Evolutionary conservation across 306 rosid species (phyloP).

Genomic region (Fragaria ananassa): DNA sequence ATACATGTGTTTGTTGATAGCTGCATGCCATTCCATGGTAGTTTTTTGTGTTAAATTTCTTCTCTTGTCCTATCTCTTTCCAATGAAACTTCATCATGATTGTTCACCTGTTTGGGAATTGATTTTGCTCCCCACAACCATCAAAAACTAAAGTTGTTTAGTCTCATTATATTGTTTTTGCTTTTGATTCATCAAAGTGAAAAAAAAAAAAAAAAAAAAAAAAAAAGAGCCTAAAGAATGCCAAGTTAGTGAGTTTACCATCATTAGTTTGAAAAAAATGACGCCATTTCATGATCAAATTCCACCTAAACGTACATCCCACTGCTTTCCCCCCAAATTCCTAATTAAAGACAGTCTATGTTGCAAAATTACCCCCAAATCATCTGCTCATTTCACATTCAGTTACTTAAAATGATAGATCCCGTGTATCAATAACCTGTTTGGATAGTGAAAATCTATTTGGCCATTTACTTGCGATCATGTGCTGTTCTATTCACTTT

Average conservation of each 20-base stretch:
- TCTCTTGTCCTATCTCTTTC: slow-evolving; percentile 60
- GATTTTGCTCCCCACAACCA: slow-evolving; percentile 81
- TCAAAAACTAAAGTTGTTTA: slow-evolving; percentile 51
- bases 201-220: neutral
- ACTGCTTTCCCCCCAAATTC: slow-evolving; percentile 23
- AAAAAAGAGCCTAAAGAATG: slow-evolving; percentile 43
- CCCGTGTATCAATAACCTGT: slow-evolving; percentile 7
- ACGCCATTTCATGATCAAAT: slow-evolving; percentile 31
- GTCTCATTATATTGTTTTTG: slow-evolving; percentile 60
- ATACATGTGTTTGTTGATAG: slow-evolving; percentile 17
- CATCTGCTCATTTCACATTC: slow-evolving; percentile 2
- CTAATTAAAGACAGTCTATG: neutral
- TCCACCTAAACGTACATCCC: slow-evolving; percentile 32
- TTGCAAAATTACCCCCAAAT: slow-evolving; percentile 13
- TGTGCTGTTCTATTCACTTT: neutral
- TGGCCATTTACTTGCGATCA: neutral
- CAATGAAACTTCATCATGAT: slow-evolving; percentile 72
- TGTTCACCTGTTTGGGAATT: slow-evolving; percentile 57
- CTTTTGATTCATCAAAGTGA: slow-evolving; percentile 70
- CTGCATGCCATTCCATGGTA: neutral
- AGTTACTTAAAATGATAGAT: slow-evolving; percentile 21
- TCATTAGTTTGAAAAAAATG: slow-evolving; percentile 68
- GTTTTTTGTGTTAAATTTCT: slow-evolving; percentile 22
- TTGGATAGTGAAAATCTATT: slow-evolving; percentile 7
- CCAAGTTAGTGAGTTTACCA: slow-evolving; percentile 83